These are phyloP conservation scores for Rhypophila decipiens DNA, from an alignment of 495 filamentous ascomycete genomes.

Conservation along the genomic window DNA sequence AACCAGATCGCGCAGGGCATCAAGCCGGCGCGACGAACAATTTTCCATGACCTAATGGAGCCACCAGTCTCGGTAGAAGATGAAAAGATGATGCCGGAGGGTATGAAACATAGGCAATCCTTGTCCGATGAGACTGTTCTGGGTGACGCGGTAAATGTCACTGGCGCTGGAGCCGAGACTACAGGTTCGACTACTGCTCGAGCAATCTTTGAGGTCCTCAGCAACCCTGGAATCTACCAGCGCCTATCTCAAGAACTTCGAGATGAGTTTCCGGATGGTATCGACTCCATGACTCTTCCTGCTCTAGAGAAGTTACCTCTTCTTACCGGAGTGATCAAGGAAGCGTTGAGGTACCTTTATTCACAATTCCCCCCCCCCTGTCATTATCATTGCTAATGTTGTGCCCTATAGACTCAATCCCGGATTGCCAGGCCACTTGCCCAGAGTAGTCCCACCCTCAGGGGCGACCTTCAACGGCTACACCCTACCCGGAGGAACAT, in stretches of 20 bases:
- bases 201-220: conserved; percentile 30
- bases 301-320: conserved; percentile 27
- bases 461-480: conserved; percentile 18
- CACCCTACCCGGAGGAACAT: conserved; percentile 10
- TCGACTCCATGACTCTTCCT: conserved; percentile 9
- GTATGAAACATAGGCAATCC: conserved; percentile 12
- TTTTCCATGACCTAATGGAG: conserved; percentile 24
- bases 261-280: conserved; percentile 28
- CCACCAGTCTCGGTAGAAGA: not conserved
- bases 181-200: conserved; percentile 34
- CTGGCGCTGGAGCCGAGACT: conserved; percentile 33
- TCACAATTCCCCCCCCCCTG: not conserved
- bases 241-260: conserved; percentile 26
- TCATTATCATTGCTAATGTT: not conserved
- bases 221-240: conserved; percentile 23
- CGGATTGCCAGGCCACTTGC: conserved; percentile 14
- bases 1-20: conserved; percentile 5
- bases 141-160: conserved; percentile 28
- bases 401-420: conserved; percentile 11
- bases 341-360: conserved; percentile 17
- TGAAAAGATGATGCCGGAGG: too few species aligned
- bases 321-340: conserved; percentile 28
- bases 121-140: conserved; percentile 16
- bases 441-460: conserved; percentile 17
- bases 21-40: conserved; percentile 12